Evolutionary conservation across 306 rosid genomes (phyloP).

Genomic region (Medicago arabica): DNA sequence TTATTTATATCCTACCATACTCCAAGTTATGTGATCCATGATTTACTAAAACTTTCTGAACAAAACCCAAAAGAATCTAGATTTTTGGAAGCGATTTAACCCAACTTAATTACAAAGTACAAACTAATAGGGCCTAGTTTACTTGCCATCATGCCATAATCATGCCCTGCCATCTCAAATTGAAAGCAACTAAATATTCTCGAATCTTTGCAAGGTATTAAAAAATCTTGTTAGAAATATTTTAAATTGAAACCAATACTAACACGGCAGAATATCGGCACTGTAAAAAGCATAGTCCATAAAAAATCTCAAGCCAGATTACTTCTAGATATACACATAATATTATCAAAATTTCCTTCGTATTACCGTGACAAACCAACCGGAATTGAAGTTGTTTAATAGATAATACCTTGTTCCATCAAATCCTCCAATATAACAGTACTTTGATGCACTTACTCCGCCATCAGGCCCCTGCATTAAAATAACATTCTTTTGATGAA

Average conservation of each 20-base stretch:
- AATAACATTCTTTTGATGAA: constrained; percentile 39
- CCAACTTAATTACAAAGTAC: background rate
- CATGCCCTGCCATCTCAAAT: constrained; percentile 19
- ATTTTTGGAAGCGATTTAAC: background rate
- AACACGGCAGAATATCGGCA: background rate
- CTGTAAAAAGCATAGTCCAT: background rate
- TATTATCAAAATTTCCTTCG: background rate
- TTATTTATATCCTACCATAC: background rate
- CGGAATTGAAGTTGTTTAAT: constrained; percentile 20
- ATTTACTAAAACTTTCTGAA: background rate
- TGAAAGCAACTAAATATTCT: background rate
- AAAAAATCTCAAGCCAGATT: constrained; percentile 12
- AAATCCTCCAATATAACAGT: constrained; percentile 91
- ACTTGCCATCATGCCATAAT: background rate
- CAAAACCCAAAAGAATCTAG: background rate
- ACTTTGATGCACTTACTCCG: constrained; percentile 88
- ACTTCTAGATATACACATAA: background rate
- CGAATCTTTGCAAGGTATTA: background rate
- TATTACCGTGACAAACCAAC: background rate
- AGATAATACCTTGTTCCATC: constrained; percentile 88
- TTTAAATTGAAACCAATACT: constrained; percentile 4
- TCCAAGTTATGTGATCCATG: background rate
- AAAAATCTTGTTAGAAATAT: background rate
- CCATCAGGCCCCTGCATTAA: constrained; percentile 93
- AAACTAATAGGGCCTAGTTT: constrained; percentile 5